Evolutionary conservation across 768 basidiomycete species (phyloP).

Genomic region (Suillus americanus): DNA sequence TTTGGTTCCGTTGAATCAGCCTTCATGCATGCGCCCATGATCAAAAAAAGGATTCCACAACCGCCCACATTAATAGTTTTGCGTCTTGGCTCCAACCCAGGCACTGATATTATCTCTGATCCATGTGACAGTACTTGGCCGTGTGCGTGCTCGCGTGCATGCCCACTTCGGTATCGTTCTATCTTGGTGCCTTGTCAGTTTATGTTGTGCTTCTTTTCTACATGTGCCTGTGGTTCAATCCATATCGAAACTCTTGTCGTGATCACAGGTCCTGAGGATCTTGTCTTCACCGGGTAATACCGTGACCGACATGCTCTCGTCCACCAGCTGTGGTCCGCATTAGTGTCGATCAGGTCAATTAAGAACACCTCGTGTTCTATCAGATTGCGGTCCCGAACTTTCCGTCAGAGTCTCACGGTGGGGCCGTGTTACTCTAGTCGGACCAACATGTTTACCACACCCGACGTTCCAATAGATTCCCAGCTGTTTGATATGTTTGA

Average conservation of each 20-base stretch:
- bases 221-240: background rate
- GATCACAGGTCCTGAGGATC: background rate
- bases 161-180: background rate
- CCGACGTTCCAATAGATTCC: background rate
- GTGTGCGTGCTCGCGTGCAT: background rate
- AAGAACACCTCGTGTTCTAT: background rate
- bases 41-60: background rate
- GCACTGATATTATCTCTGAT: background rate
- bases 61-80: background rate
- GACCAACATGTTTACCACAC: background rate
- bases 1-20: no score
- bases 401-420: background rate
- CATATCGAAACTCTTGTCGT: background rate
- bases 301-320: background rate
- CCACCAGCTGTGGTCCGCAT: background rate
- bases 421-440: background rate
- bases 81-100: background rate
- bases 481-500: background rate
- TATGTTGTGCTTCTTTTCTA: background rate
- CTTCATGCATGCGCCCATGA: background rate
- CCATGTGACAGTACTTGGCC: background rate
- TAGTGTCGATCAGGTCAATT: background rate
- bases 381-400: background rate
- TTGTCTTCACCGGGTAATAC: background rate
- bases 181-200: background rate